Percentiles rank a stretch among this genome's conserved stretches.
These are phyloP conservation scores for Secale cereale DNA, from an alignment of 176 grass and related monocot genomes.

Conservation along the genomic window DNA sequence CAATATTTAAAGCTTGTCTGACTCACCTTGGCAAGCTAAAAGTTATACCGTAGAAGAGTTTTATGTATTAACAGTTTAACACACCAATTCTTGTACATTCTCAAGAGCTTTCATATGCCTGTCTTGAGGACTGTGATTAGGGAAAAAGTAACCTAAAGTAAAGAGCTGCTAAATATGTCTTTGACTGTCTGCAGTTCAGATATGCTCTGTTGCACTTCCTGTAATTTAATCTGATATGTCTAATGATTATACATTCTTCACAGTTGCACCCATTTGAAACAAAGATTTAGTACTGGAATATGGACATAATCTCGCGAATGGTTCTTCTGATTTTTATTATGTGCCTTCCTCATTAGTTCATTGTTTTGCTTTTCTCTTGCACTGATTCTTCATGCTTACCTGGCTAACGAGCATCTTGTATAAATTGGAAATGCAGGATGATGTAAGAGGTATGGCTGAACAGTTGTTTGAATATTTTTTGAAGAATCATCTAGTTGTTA, in stretches of 20 bases:
- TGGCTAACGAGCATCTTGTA: neutral
- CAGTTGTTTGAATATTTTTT: conserved; percentile 63
- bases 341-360: neutral
- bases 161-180: neutral
- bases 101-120: neutral
- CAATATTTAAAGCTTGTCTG: neutral
- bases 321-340: neutral
- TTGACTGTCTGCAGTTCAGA: neutral
- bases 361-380: conserved; percentile 13
- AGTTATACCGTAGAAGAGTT: neutral
- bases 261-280: neutral
- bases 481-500: conserved; percentile 67
- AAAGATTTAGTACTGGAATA: neutral
- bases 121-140: neutral
- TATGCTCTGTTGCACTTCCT: neutral
- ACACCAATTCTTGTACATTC: neutral
- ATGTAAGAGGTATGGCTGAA: conserved; percentile 37
- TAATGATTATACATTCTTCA: neutral
- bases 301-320: neutral
- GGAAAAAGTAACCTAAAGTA: neutral
- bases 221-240: neutral
- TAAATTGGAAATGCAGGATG: conserved; percentile 48
- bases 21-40: neutral
- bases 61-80: neutral
- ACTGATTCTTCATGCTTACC: neutral